These are phyloP conservation scores for Phaffia rhodozyma DNA, from an alignment of 1,284 basidiomycete genomes.

Conservation along the genomic window DNA sequence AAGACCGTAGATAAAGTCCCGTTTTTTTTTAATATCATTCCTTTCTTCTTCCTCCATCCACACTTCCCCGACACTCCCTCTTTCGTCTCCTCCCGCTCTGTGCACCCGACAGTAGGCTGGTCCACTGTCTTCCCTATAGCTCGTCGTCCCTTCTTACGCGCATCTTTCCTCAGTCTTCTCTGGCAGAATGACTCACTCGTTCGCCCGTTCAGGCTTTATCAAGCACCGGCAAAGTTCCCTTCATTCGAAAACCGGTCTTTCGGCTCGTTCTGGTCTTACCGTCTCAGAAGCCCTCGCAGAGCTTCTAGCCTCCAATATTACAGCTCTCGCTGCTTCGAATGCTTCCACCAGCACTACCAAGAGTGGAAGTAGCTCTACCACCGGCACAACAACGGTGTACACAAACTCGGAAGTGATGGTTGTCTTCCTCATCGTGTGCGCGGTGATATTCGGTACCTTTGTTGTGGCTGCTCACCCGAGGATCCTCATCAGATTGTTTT, in stretches of 20 bases:
- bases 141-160: not conserved
- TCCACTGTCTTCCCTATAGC: not conserved
- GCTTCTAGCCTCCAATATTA: no score
- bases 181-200: not conserved
- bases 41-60: not conserved
- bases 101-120: not conserved
- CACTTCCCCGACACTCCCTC: not conserved
- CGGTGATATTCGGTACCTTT: not conserved
- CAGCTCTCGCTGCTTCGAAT: not conserved
- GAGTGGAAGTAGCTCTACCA: not conserved
- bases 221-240: not conserved
- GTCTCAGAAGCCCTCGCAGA: not conserved
- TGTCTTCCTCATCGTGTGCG: not conserved
- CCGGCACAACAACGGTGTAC: not conserved
- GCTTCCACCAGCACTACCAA: not conserved
- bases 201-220: not conserved
- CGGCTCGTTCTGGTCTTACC: not conserved
- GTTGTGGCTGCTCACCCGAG: slow-evolving; percentile 8
- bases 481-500: slow-evolving; percentile 1
- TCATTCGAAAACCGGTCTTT: no score
- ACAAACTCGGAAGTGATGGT: not conserved
- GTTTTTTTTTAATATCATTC: not conserved
- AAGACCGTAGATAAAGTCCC: not conserved
- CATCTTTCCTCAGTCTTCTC: not conserved
- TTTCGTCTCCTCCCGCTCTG: not conserved